Evolutionary conservation across 805 yeast species (phyloP).

Genomic region (Zygosaccharomyces siamensis): DNA sequence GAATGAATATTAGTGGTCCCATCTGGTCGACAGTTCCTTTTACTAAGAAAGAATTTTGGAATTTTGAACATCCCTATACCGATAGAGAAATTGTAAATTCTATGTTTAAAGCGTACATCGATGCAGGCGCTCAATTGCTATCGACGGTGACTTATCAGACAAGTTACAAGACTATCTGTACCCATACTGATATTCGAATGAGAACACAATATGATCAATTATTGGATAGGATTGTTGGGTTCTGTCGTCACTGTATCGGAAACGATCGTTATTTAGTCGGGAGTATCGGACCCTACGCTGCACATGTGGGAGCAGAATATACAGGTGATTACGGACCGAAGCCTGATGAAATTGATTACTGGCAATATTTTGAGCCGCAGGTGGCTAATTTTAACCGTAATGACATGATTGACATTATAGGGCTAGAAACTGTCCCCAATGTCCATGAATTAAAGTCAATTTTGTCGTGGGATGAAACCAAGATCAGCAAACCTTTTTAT

Average conservation of each 20-base stretch:
- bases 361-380: slow-evolving; percentile 32
- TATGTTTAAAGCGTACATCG: slow-evolving; percentile 48
- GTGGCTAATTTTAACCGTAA: slow-evolving; percentile 47
- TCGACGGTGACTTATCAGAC: slow-evolving; percentile 61
- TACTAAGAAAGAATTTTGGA: slow-evolving; percentile 27
- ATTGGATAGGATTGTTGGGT: slow-evolving; percentile 20
- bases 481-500: slow-evolving; percentile 42
- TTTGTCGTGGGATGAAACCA: slow-evolving; percentile 36
- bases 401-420: slow-evolving; percentile 50
- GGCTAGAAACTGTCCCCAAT: slow-evolving; percentile 70
- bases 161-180: slow-evolving; percentile 40
- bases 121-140: slow-evolving; percentile 51
- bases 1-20: slow-evolving; percentile 41
- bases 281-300: slow-evolving; percentile 75
- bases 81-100: slow-evolving; percentile 42
- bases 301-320: slow-evolving; percentile 63
- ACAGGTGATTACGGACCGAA: slow-evolving; percentile 54
- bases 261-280: slow-evolving; percentile 38
- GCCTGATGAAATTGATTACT: slow-evolving; percentile 29
- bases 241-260: slow-evolving; percentile 24
- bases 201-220: slow-evolving; percentile 21
- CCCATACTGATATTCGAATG: slow-evolving; percentile 21
- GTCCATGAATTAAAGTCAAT: slow-evolving; percentile 51
- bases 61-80: slow-evolving; percentile 11
- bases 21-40: slow-evolving; percentile 62